phyloP scores from a whole-genome alignment of 2,329 filamentous ascomycete species.

The Incumbomyces delicatus region DNA sequence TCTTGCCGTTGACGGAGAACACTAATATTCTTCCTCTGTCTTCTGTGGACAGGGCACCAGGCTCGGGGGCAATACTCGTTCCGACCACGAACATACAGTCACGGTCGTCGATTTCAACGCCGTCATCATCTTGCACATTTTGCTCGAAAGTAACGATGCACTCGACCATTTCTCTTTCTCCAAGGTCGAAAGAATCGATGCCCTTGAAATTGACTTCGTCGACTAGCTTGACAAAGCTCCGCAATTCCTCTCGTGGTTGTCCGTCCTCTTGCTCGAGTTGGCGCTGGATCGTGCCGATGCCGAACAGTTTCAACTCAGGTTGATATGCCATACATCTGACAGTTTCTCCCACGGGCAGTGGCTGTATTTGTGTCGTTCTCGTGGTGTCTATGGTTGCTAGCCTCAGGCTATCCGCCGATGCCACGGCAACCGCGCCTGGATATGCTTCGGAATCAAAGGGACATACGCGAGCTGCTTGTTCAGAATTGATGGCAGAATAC shows the following conservation, averaged over 20 bases:
- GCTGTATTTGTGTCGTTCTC: conserved; percentile 77
- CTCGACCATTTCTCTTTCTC: conserved; percentile 68
- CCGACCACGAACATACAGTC: conserved; percentile 84
- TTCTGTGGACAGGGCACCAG: conserved; percentile 46
- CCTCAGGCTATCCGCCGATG: conserved; percentile 64
- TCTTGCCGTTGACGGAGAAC: conserved; percentile 64
- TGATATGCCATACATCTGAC: conserved; percentile 83
- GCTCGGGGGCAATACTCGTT: conserved; percentile 60
- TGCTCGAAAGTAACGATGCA: conserved; percentile 56
- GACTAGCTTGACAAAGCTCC: conserved; percentile 75
- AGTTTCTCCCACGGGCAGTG: conserved; percentile 68
- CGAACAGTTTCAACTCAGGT: conserved; percentile 67
- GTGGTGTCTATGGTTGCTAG: conserved; percentile 75
- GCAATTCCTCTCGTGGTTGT: conserved; percentile 51
- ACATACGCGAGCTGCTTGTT: conserved; percentile 72
- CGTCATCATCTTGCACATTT: conserved; percentile 28
- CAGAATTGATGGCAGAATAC: conserved; percentile 87
- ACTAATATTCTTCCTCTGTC: conserved; percentile 64
- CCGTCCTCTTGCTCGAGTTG: conserved; percentile 50
- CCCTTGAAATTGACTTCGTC: conserved; percentile 82
- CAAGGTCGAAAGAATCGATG: conserved; percentile 60
- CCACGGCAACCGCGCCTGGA: conserved; percentile 69
- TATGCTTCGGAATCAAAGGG: conserved; percentile 74
- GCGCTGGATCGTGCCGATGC: conserved; percentile 72
- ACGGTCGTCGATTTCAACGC: conserved; percentile 46